Conservation (phyloP, 306 rosid species). For the Gynostemma pentaphyllum region DNA sequence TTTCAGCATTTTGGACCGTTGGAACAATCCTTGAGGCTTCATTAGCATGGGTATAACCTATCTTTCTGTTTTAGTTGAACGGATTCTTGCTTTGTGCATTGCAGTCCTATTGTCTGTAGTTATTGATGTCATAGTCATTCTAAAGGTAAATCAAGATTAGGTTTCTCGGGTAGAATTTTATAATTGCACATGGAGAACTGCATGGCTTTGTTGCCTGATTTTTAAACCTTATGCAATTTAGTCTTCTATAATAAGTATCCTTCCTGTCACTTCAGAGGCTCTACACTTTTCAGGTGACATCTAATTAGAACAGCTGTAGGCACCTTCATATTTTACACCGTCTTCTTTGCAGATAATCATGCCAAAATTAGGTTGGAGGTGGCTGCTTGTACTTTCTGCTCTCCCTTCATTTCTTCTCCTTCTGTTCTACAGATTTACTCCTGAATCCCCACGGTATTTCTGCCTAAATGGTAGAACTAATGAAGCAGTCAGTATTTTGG, state of each 20-base stretch:
- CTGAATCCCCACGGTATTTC: conserved; percentile 89
- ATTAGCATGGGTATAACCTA: conserved; percentile 77
- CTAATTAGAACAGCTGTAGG: background rate
- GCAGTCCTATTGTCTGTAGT: background rate
- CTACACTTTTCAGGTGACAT: background rate
- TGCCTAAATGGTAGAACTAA: conserved; percentile 58
- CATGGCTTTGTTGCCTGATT: background rate
- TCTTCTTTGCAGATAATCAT: conserved; percentile 58
- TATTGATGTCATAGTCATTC: background rate
- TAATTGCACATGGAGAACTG: background rate
- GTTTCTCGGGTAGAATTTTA: background rate
- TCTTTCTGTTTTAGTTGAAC: conserved; percentile 6
- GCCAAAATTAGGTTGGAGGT: conserved; percentile 97
- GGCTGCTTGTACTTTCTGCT: conserved; percentile 83
- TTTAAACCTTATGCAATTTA: background rate
- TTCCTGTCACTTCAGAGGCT: background rate
- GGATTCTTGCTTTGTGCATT: background rate
- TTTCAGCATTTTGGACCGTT: conserved; percentile 86
- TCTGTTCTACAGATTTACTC: conserved; percentile 58
- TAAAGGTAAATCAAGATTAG: background rate
- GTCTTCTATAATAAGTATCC: background rate
- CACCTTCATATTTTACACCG: conserved; percentile 18
- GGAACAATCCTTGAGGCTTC: conserved; percentile 93
- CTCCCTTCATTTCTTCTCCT: conserved; percentile 81
- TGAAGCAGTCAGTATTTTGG: conserved; percentile 67